Conservation (phyloP, 192 early-diverging fungal genomes). For the Gigaspora rosea region DNA sequence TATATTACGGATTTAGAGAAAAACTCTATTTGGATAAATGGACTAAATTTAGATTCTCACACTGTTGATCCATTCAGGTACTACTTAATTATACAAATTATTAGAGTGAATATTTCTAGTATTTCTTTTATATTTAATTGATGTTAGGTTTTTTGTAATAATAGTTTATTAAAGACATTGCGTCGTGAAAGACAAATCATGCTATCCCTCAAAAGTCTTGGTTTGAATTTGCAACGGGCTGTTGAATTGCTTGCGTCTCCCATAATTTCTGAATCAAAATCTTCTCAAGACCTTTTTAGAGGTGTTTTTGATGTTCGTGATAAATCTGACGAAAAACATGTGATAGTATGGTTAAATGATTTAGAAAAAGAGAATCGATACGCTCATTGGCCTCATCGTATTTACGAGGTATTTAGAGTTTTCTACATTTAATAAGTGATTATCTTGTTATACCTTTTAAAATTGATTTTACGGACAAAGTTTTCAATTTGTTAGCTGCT, state of each 20-base stretch:
- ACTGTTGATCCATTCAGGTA: constrained; percentile 69
- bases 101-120: background rate
- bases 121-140: background rate
- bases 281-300: constrained; percentile 31
- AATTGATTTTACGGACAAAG: background rate
- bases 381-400: constrained; percentile 59
- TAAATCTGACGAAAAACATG: constrained; percentile 44
- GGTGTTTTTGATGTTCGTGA: constrained; percentile 81
- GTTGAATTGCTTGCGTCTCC: constrained; percentile 43
- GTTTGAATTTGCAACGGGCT: constrained; percentile 42
- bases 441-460: background rate
- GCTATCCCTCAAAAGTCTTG: constrained; percentile 47
- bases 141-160: background rate
- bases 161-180: constrained; percentile 58
- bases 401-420: constrained; percentile 35
- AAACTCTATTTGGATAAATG: constrained; percentile 67
- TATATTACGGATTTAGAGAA: constrained; percentile 19
- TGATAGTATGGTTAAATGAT: constrained; percentile 89
- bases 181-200: constrained; percentile 57
- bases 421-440: background rate
- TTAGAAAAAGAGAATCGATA: constrained; percentile 84
- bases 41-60: constrained; percentile 52
- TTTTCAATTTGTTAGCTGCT: constrained; percentile 47
- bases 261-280: constrained; percentile 20
- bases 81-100: background rate